Percentiles rank a stretch among this genome's conserved stretches.
These are phyloP conservation scores for Xylaria arbuscula DNA, from an alignment of 2,329 filamentous ascomycete species.

Conservation along the genomic window DNA sequence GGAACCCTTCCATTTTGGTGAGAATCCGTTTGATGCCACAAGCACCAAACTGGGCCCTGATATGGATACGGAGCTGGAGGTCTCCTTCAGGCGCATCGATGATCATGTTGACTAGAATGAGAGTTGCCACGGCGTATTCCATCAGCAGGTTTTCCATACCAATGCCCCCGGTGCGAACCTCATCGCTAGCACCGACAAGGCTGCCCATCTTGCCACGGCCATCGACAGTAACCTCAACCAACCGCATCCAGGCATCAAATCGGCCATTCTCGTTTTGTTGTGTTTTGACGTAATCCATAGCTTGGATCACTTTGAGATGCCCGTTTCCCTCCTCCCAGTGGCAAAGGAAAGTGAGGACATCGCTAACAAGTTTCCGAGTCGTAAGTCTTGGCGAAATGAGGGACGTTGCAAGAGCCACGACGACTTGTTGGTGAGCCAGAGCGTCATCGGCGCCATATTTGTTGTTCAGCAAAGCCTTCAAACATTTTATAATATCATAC, in stretches of 20 bases:
- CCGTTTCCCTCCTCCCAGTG: conserved; percentile 91
- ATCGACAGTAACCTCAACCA: conserved; percentile 96
- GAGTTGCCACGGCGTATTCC: conserved; percentile 96
- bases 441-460: conserved; percentile 98
- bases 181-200: conserved; percentile 94
- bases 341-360: conserved; percentile 95
- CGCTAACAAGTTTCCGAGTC: conserved; percentile 93
- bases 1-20: conserved; percentile 97
- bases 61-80: conserved; percentile 90
- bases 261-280: conserved; percentile 91
- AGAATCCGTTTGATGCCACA: conserved; percentile 95
- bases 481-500: conserved; percentile 97
- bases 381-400: conserved; percentile 89
- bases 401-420: conserved; percentile 86
- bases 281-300: conserved; percentile 89
- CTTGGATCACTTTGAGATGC: conserved; percentile 92
- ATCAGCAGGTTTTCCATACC: conserved; percentile 99
- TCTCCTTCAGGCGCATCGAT: conserved; percentile 91
- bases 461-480: conserved; percentile 99
- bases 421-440: conserved; percentile 86
- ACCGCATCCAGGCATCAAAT: conserved; percentile 98
- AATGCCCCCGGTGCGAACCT: conserved; percentile 93
- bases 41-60: conserved; percentile 93
- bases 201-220: conserved; percentile 99
- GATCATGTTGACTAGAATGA: conserved; percentile 96